Evolutionary conservation across 768 basidiomycete genomes (phyloP), one percentile per base, ranked within the genome.

Genomic region (Fomitopsis serialis): DNA sequence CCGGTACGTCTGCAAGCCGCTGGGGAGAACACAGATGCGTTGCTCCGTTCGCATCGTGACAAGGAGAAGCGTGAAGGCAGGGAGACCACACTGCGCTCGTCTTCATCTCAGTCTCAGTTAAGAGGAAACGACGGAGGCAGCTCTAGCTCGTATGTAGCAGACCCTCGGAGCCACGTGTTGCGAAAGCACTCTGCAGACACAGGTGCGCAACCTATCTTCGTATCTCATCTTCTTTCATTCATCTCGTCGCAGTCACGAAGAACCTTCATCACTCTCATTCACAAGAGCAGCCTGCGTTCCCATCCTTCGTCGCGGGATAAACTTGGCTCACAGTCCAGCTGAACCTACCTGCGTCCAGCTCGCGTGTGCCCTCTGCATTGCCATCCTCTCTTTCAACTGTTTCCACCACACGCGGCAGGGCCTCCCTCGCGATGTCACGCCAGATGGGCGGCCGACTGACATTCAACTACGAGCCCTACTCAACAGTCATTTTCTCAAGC

Each of bases 21-120:
- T 55, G 66, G 63, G 43, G 71, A 77, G 73, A 87, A 75, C 66
- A 66, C 68, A 43, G 82, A 80, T 61, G 63, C 76, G 35, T 46
- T 70, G 40, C 55, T 64, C 42, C 65, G 62, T 42, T 59, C 60
- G 22, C 61, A 66, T 48, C 62, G 63, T 32, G 66, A 65, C 34
- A 63, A 60, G 42, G 67, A 68, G 53, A 65, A 57, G 50, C 57
- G 60, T 40, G 63, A 64, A 47, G 63, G 61, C 29, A 66, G 58
- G 48, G 66, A 67, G 29, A 53, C 60, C 32, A 53, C 64, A 17
- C 58, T 67, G 50, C 63, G 62, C 25, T 57, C 70, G 19, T 58
- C 67, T 9, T 49, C 66, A 4, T 69, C 70, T 15, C 64, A 64
- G 52, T 57, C 65, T 43, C 62, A 66, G 54, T 57, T 70, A 45